A percentile compares a stretch with the other conserved stretches of the same genome.
Conservation (phyloP, 2,329 filamentous ascomycete genomes). For the Neonectria coccinea region DNA sequence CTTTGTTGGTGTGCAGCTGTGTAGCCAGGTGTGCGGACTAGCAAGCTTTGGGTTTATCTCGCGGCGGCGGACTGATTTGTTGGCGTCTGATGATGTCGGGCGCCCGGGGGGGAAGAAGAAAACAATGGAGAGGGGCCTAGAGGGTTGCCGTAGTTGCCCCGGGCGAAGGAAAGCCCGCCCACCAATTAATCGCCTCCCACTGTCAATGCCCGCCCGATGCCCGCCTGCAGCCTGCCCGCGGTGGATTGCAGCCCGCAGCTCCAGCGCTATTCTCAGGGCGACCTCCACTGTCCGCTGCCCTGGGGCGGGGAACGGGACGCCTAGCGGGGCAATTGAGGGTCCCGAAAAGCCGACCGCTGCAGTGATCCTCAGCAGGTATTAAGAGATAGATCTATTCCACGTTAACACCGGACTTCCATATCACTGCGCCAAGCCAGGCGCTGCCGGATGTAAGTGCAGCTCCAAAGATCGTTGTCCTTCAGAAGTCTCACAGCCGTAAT, state of each 20-base stretch:
- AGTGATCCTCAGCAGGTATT: constrained; percentile 3
- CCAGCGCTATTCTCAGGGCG: background rate
- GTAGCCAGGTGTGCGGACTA: constrained; percentile 10
- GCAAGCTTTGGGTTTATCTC: constrained; percentile 30
- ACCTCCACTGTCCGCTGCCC: background rate
- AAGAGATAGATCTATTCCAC: background rate
- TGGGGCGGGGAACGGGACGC: background rate
- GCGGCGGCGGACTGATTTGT: constrained; percentile 19
- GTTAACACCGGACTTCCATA: background rate
- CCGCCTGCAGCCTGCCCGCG: constrained; percentile 18
- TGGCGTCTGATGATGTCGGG: constrained; percentile 37
- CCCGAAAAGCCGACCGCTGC: constrained; percentile 1
- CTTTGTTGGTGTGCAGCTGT: constrained; percentile 32
- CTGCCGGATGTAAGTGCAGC: background rate
- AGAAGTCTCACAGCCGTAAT: background rate
- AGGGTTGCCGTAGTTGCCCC: constrained; percentile 44
- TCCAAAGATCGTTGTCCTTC: background rate
- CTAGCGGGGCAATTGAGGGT: constrained; percentile 14
- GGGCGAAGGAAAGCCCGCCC: constrained; percentile 15
- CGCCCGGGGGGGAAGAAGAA: constrained; percentile 26
- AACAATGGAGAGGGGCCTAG: constrained; percentile 30
- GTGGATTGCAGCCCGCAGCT: constrained; percentile 8
- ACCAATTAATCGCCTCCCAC: background rate
- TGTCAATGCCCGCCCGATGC: background rate
- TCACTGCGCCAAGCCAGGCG: background rate